Base-by-base conservation (phyloP, 805 yeast genomes). In the Metschnikowia cerradonensis region DNA sequence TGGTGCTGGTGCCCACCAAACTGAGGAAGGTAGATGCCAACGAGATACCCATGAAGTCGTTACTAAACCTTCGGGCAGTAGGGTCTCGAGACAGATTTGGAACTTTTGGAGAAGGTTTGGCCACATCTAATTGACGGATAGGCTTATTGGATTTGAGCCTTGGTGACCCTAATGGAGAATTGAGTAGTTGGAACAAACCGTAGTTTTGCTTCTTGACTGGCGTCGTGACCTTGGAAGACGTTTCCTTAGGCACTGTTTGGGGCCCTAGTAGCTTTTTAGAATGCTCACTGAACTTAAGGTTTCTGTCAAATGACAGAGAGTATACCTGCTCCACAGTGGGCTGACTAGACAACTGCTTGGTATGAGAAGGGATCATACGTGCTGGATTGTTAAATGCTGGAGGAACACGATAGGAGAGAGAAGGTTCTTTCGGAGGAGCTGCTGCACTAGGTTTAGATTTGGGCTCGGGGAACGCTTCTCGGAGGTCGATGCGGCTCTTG, bases 381-480 rank as follows among this genome's bases (percentile, higher is more conserved):
- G 65, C 66, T 0, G 77, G 77, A 51, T 72, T 72, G 49, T 72
- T 75, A 54, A 72, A 72, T 22, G 45, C 32, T 15, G 43, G 43
- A 6, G 43, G 43, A 47, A 65, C 65, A 36, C 53, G 41, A 40
- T 32, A 35, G 33, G 45, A 26, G 15, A 32, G 23, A 11, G 13
- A 4, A 31, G 45, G 3, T 32, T 10, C 14, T 13, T 19, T 10
- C 14, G 17, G 4, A n/a, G 41, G 11, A 23, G 31, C 23, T 4
- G 41, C 23, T 17, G 41, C 11, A 15, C 49, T 58, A 3, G 73
- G 57, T 37, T 59, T 62, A 35, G 60, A 56, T 17, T 64, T 48
- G 6, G 63, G 54, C 43, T 58, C 64, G 3, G 72, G 72, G 38
- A 70, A 65, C 6, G 65, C 64, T 15, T 60, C 55, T 13, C 58